Evolutionary conservation across 257 asterid genomes (phyloP), one percentile per base, ranked within the genome.

Genomic region (Capsicum baccatum): DNA sequence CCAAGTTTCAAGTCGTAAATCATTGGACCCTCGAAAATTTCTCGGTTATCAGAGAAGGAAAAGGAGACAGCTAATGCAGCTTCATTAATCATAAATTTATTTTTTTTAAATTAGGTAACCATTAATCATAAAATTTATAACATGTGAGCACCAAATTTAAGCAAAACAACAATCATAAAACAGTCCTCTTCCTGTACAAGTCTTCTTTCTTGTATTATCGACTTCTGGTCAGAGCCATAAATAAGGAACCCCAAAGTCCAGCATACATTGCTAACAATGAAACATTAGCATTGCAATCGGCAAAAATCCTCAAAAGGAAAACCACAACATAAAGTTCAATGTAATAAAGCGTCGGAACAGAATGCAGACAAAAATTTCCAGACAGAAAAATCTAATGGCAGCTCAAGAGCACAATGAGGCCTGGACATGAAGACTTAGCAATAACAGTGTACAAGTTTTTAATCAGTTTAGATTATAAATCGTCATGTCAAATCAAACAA

Each of bases 161-260:
- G 82, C 82, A 33, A 78, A 33, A 78, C 48, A 54, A 57, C 33
- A 33, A 78, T 54, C 64, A 78, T 33, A 8, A 55, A 54, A 54
- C 13, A 54, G 8, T 26, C 50, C 44, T 54, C 82, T 78, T 78
- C 66, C 66, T 54, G 26, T 33, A 78, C 16, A 33, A 9, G 9
- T 78, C 82, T 21, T 78, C 81, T 52, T 21, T 26, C 8, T 26
- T 76, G 60, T 76, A 26, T 26, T 64, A 21, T 74, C 19, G 17
- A 54, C 50, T 78, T 78, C 44, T 26, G 5, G 15, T 78, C 82
- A 78, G 26, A 78, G 33, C 63, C 82, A 78, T 35, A 57, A 71
- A 39, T 54, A 54, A 54, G 21, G 66, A 78, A 78, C 66, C 50
- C 54, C 64, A 78, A 78, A 54, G 33, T 8, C 64, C 64, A 78